A percentile compares a stretch with the other conserved stretches of the same genome.
phyloP scores from a whole-genome alignment of 2,329 filamentous ascomycete species.

The Penicillium verrucosum region DNA sequence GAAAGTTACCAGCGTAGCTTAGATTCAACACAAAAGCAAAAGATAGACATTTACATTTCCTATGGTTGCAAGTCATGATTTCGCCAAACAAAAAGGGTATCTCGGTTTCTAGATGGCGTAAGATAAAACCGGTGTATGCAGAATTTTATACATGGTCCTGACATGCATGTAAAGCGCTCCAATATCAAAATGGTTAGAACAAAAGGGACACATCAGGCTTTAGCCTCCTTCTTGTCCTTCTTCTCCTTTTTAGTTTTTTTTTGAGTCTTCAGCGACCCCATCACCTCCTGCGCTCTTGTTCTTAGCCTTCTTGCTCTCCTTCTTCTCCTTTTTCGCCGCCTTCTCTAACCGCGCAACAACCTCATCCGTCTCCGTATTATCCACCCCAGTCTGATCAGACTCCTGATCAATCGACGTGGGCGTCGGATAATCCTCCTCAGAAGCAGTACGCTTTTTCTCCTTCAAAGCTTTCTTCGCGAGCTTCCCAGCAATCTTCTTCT shows the following conservation, averaged over 20 bases:
- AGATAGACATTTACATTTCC: background rate
- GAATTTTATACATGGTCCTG: conserved; percentile 13
- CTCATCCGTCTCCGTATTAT: conserved; percentile 7
- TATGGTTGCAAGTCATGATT: conserved; percentile 4
- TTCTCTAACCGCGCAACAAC: conserved; percentile 4
- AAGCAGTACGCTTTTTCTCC: conserved; percentile 19
- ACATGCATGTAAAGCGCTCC: conserved; percentile 3
- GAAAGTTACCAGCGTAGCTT: conserved; percentile 58
- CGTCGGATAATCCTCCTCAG: conserved; percentile 33
- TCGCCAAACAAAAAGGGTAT: conserved; percentile 35
- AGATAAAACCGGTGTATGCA: conserved; percentile 16
- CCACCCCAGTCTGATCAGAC: conserved; percentile 26
- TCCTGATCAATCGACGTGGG: conserved; percentile 28
- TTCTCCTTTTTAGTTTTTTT: conserved; percentile 51
- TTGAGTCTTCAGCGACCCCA: conserved; percentile 28
- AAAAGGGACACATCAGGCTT: conserved; percentile 38
- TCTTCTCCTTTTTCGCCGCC: conserved; percentile 25
- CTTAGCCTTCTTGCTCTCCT: conserved; percentile 29
- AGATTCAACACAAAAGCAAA: conserved; percentile 8
- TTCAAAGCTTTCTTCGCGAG: conserved; percentile 24
- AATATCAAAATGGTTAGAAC: background rate
- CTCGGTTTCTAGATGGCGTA: conserved; percentile 23
- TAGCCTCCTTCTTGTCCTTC: conserved; percentile 27
- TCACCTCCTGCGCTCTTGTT: background rate
- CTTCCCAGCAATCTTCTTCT: conserved; percentile 28